phyloP scores from a whole-genome alignment of 2,329 filamentous ascomycete species.

The Monosporascus sp. region DNA sequence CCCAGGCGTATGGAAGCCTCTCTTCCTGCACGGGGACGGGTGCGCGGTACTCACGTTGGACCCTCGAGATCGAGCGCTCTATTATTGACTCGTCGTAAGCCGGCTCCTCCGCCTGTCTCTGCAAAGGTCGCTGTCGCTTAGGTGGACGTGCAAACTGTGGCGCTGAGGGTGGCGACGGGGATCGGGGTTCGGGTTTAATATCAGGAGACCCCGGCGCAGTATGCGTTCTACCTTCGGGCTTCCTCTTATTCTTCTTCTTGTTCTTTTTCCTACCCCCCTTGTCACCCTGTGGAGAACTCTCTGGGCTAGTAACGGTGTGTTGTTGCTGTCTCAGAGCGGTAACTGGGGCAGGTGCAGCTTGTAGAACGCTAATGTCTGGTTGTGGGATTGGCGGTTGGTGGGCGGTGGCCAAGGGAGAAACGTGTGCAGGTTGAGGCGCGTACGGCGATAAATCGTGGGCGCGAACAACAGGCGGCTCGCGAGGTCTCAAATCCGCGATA shows the following conservation, averaged over 20 bases:
- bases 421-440: slow-evolving; percentile 71
- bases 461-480: slow-evolving; percentile 60
- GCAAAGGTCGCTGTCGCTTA: slow-evolving; percentile 51
- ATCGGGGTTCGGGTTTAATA: slow-evolving; percentile 63
- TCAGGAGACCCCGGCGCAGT: slow-evolving; percentile 45
- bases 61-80: slow-evolving; percentile 32
- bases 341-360: slow-evolving; percentile 48
- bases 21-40: slow-evolving; percentile 15
- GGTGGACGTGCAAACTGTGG: slow-evolving; percentile 49
- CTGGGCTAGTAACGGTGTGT: slow-evolving; percentile 48
- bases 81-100: slow-evolving; percentile 43
- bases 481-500: slow-evolving; percentile 35
- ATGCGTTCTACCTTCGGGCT: slow-evolving; percentile 44
- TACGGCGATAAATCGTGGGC: slow-evolving; percentile 69
- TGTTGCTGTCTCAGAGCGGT: slow-evolving; percentile 50
- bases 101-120: slow-evolving; percentile 35
- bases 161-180: slow-evolving; percentile 53
- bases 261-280: slow-evolving; percentile 47
- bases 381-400: slow-evolving; percentile 28
- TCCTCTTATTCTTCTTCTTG: slow-evolving; percentile 49
- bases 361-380: slow-evolving; percentile 28
- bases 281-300: slow-evolving; percentile 54
- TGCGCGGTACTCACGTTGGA: slow-evolving; percentile 28
- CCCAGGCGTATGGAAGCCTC: slow-evolving; percentile 27
- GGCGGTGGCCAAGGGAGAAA: slow-evolving; percentile 51